Evolutionary conservation across 805 yeast species (phyloP), one percentile per base, ranked within the genome.

Genomic region (Yarrowia sp.): DNA sequence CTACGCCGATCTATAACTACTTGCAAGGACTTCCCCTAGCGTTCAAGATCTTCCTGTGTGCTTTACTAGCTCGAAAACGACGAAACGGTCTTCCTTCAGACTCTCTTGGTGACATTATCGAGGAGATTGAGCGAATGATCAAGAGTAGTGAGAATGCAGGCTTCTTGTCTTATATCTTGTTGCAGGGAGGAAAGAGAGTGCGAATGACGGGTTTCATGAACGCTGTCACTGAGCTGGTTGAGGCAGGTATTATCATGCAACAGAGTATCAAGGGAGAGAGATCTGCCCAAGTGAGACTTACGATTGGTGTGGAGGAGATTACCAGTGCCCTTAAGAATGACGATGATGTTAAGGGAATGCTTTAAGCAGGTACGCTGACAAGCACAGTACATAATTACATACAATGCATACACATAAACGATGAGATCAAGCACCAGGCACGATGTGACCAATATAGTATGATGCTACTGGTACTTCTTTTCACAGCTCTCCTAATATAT

Each of bases 51-150:
- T 77, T 92, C 9, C 74, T 95, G n/a, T 84, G 84, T 63, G 89
- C 92, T 0, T 72, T 90, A 2, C 71, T 93, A 32, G 76, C 86
- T 18, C 77, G 90, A 53, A 82, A 83, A 58, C 83, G 88, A 62
- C 83, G 93, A 57, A 79, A 86, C 0, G 92, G 93, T 0, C 69
- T 83, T 15, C 88, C 87, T 1, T 97, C 91, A 68, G 85, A 85
- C 66, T 73, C 86, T 0, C 71, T 92, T 45, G 93, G 93, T 28
- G 95, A 89, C 68, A 79, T 92, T 1, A 79, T 90, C 31, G 96
- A 90, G 72, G 97, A 92, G 71, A 80, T 89, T 72, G 83, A 82
- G 65, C 82, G 83, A 47, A 74, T 86, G 5, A 77, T 83, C 14
- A 77, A 83, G 67, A 71, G 82, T 9, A 80, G 78, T 57, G 66